phyloP scores from a whole-genome alignment of 108 stramenopile genomes.

The Nannochloropsis granulata region DNA sequence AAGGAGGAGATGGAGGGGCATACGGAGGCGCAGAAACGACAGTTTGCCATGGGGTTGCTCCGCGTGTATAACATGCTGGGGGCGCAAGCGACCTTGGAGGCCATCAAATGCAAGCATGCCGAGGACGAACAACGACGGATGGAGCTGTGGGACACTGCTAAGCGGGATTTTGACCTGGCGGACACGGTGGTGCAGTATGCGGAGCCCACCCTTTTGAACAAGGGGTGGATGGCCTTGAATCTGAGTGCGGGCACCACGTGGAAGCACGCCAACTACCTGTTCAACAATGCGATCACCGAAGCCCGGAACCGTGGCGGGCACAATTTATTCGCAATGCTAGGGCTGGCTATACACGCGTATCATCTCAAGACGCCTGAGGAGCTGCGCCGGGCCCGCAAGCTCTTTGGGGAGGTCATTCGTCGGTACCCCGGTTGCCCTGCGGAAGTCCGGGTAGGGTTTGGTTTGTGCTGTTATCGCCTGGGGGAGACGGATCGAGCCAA shows the following conservation, averaged over 20 bases:
- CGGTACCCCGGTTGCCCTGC: conserved; percentile 17
- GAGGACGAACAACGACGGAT: neutral
- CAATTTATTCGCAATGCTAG: neutral
- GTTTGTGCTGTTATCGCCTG: conserved; percentile 24
- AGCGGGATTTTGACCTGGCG: neutral
- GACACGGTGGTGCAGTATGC: neutral
- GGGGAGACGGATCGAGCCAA: conserved; percentile 14
- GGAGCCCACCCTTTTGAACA: neutral
- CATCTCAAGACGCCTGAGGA: neutral
- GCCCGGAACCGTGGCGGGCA: neutral
- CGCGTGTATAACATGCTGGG: neutral
- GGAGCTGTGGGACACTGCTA: neutral
- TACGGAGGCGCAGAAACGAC: neutral
- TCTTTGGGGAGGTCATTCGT: conserved; percentile 15
- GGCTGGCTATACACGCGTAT: neutral
- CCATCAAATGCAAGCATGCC: neutral
- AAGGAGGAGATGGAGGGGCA: neutral
- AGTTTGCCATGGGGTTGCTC: neutral
- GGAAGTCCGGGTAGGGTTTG: conserved; percentile 23
- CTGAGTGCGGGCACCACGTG: neutral
- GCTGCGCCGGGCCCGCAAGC: neutral
- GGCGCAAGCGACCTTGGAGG: neutral
- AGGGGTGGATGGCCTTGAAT: neutral
- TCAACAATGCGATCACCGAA: neutral
- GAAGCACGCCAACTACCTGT: neutral